These are phyloP conservation scores for bread wheat (Triticum aestivum) DNA, from an alignment of 176 grass and related monocot genomes.

Conservation along the genomic window DNA sequence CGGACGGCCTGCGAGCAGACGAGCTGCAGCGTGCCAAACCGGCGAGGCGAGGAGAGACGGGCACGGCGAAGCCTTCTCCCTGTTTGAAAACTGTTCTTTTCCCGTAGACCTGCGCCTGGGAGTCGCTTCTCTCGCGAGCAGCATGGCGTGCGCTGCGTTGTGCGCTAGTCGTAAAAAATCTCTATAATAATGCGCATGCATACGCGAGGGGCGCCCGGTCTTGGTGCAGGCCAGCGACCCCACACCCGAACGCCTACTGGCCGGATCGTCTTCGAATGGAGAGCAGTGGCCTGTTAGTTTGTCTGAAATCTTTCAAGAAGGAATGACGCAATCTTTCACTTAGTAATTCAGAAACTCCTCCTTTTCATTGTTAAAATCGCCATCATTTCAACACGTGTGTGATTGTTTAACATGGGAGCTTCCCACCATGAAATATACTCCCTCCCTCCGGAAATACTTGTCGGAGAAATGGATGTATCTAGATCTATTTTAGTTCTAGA, in stretches of 20 bases:
- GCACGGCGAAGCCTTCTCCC: conserved; percentile 13
- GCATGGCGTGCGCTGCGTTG: not conserved
- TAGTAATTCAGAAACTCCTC: too few relatives aligned
- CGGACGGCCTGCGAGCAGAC: not conserved
- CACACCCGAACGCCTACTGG: conserved; percentile 22
- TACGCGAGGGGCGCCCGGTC: conserved; percentile 25
- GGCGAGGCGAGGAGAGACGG: not conserved
- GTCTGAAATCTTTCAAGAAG: too few relatives aligned
- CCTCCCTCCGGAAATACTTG: too few relatives aligned
- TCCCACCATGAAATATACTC: too few relatives aligned
- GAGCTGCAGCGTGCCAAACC: conserved; percentile 58
- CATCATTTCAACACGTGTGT: too few relatives aligned
- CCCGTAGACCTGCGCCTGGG: not conserved
- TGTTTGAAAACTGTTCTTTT: not conserved
- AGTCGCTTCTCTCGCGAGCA: not conserved
- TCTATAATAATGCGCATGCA: not conserved
- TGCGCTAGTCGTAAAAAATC: not conserved
- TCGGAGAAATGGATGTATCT: too few relatives aligned
- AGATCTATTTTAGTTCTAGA: too few relatives aligned
- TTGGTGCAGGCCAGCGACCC: conserved; percentile 25
- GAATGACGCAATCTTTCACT: too few relatives aligned
- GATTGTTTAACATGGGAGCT: too few relatives aligned
- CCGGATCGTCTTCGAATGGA: not conserved
- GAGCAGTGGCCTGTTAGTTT: not conserved
- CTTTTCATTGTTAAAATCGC: too few relatives aligned